Percentiles rank a stretch among this genome's conserved stretches.
Evolutionary conservation across 345 rosid genomes (phyloP).

Genomic region (Eucalyptus brandiana): DNA sequence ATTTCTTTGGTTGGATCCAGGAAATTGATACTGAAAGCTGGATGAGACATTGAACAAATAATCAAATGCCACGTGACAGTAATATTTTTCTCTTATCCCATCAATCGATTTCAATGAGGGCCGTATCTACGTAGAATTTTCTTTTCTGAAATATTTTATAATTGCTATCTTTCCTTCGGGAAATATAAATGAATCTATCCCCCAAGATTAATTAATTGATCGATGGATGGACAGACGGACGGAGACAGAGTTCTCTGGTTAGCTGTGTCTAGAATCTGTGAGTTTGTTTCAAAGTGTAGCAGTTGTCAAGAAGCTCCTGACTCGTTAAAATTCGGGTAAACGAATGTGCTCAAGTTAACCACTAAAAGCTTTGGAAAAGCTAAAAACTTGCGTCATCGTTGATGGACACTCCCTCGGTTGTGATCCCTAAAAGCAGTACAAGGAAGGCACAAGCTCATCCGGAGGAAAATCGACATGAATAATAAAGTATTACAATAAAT

Average conservation of each 20-base stretch:
- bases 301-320: not conserved
- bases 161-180: not conserved
- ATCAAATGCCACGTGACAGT: not conserved
- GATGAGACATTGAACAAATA: not conserved
- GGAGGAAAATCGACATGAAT: not conserved
- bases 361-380: too few relatives aligned
- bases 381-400: not conserved
- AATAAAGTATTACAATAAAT: not conserved
- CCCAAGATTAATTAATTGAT: not conserved
- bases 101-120: not conserved
- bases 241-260: not conserved
- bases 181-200: not conserved
- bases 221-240: not conserved
- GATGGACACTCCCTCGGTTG: not conserved
- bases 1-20: not conserved
- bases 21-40: not conserved
- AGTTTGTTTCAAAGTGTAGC: not conserved
- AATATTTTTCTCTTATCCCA: not conserved
- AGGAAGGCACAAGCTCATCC: too few relatives aligned
- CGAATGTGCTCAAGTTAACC: too few relatives aligned
- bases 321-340: not conserved
- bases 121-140: not conserved
- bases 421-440: too few relatives aligned
- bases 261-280: not conserved
- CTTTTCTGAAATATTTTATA: not conserved